Percentiles rank a stretch among this genome's conserved stretches.
phyloP scores from a whole-genome alignment of 139 green algal species.

The Ettlia oleoabundans region DNA sequence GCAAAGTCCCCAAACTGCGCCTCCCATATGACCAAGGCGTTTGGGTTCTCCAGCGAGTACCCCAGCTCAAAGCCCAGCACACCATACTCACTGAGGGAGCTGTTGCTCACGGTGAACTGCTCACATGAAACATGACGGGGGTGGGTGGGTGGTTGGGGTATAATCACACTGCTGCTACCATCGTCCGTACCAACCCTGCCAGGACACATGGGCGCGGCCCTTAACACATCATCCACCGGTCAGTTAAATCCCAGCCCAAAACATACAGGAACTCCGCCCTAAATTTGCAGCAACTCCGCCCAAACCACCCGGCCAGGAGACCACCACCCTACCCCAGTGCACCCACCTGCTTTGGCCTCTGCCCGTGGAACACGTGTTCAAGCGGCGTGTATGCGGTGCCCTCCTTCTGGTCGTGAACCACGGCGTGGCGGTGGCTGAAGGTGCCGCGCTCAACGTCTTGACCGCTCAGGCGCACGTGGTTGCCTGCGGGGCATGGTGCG shows the following conservation, averaged over 20 bases:
- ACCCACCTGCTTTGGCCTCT: constrained; percentile 70
- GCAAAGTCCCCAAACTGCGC: constrained; percentile 99
- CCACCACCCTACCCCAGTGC: neutral
- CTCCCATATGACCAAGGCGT: constrained; percentile 96
- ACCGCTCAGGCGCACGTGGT: constrained; percentile 96
- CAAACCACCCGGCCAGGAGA: neutral
- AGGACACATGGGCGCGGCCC: too few species aligned
- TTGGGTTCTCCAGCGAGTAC: constrained; percentile 97
- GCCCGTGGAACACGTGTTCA: constrained; percentile 80
- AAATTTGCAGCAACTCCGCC: neutral
- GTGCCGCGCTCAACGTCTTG: constrained; percentile 98
- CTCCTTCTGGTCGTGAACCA: constrained; percentile 79
- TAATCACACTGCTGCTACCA: too few species aligned
- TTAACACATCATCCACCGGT: too few species aligned
- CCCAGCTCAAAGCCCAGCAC: constrained; percentile 99
- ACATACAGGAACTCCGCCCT: neutral
- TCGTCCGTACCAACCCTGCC: too few species aligned
- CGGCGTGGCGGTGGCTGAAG: constrained; percentile 94
- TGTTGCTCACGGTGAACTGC: constrained; percentile 84
- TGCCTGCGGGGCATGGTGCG: constrained; percentile 71
- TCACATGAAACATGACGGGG: too few species aligned
- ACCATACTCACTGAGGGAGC: constrained; percentile 91
- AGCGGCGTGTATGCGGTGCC: constrained; percentile 85
- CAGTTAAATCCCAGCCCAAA: neutral
- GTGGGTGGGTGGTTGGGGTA: neutral